Conservation (phyloP, 2,329 filamentous ascomycete genomes). For the Claviceps digitariae region DNA sequence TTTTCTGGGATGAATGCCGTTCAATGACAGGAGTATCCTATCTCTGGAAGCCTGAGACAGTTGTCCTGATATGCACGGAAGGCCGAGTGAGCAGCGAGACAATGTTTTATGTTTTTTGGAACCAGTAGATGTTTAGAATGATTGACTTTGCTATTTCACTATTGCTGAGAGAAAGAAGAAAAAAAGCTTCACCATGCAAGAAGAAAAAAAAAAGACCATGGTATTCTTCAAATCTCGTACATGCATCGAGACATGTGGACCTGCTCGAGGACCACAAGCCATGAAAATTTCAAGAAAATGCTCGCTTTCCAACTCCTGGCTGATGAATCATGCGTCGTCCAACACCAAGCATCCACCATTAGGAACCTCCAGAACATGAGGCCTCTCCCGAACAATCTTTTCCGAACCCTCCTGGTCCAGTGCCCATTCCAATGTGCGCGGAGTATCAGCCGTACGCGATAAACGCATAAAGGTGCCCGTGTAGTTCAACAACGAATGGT, state of each 20-base stretch:
- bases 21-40: no score
- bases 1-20: no score
- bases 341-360: slow-evolving; percentile 6
- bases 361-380: not conserved
- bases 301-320: not conserved
- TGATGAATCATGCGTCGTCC: slow-evolving; percentile 3
- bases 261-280: not conserved
- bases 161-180: not conserved
- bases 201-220: not conserved
- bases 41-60: no score
- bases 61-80: no score
- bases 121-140: no score
- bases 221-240: not conserved
- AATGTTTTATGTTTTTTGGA: no score
- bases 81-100: no score
- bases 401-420: slow-evolving; percentile 4
- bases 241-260: not conserved
- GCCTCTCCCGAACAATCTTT: slow-evolving; percentile 1
- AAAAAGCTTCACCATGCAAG: no score
- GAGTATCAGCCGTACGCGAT: slow-evolving; percentile 5
- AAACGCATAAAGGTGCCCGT: slow-evolving; percentile 6
- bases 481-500: slow-evolving; percentile 3
- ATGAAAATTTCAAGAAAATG: not conserved
- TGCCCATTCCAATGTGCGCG: slow-evolving; percentile 6
- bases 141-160: not conserved